Percentiles rank a stretch among this genome's conserved stretches.
Conservation (phyloP, 192 early-diverging fungal genomes). For the Podila epicladia region DNA sequence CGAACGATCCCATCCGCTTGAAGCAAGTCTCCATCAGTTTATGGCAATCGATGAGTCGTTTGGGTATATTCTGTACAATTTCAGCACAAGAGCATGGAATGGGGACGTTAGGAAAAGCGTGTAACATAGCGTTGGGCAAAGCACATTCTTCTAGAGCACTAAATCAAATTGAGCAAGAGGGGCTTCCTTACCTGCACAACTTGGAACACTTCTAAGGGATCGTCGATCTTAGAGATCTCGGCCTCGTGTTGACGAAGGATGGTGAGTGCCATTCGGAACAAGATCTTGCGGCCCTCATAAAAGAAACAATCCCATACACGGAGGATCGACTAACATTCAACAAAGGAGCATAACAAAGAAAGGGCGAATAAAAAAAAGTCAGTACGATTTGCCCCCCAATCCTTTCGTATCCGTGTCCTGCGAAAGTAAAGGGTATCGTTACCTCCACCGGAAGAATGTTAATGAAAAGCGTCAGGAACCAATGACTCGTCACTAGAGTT, state of each 20-base stretch:
- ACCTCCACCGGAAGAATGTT: conserved; percentile 81
- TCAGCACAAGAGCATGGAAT: no score
- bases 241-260: conserved; percentile 75
- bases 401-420: not conserved
- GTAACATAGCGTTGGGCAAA: no score
- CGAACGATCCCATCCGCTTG: conserved; percentile 41
- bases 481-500: conserved; percentile 81
- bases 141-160: no score
- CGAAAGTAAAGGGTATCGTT: conserved; percentile 4
- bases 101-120: not conserved
- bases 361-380: not conserved
- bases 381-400: not conserved
- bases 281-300: conserved; percentile 75
- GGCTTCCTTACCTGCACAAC: conserved; percentile 55
- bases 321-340: conserved; percentile 62
- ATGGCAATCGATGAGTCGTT: conserved; percentile 70
- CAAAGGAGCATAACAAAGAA: not conserved
- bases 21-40: conserved; percentile 63
- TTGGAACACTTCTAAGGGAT: conserved; percentile 69
- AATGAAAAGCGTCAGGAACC: conserved; percentile 86
- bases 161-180: not conserved
- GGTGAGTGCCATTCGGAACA: conserved; percentile 79
- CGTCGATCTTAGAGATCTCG: conserved; percentile 64
- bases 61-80: conserved; percentile 63
- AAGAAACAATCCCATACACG: conserved; percentile 88